Percentiles rank a stretch among this genome's conserved stretches.
Conservation (phyloP, 192 early-diverging fungal species). For the Mortierella alpina region DNA sequence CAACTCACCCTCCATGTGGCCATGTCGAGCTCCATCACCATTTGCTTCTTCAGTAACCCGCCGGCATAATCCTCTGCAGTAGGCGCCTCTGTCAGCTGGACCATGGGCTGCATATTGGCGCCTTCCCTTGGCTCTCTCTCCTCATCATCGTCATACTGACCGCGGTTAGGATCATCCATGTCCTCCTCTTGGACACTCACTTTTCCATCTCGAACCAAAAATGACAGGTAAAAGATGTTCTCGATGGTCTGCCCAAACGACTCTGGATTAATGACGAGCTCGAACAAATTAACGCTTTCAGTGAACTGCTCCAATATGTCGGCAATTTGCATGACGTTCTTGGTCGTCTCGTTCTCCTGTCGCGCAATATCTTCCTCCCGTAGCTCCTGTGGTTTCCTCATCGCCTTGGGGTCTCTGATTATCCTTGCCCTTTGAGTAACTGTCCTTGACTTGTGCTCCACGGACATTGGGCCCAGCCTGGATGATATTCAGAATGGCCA, state of each 20-base stretch:
- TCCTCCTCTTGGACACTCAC: slow-evolving; percentile 77
- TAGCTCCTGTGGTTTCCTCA: slow-evolving; percentile 59
- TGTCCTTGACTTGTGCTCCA: slow-evolving; percentile 65
- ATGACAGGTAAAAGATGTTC: slow-evolving; percentile 98
- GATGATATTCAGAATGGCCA: background rate
- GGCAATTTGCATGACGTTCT: slow-evolving; percentile 78
- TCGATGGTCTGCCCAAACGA: slow-evolving; percentile 95
- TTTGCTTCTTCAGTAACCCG: slow-evolving; percentile 80
- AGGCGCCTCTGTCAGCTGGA: slow-evolving; percentile 72
- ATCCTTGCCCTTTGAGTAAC: slow-evolving; percentile 30
- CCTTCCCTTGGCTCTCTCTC: slow-evolving; percentile 16
- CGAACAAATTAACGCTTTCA: slow-evolving; percentile 75
- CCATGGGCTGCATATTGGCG: slow-evolving; percentile 40
- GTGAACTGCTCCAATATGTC: slow-evolving; percentile 68
- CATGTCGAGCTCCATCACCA: slow-evolving; percentile 80
- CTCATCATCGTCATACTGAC: slow-evolving; percentile 27
- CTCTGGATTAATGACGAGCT: slow-evolving; percentile 89
- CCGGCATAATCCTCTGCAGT: slow-evolving; percentile 73
- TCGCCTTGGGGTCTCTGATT: slow-evolving; percentile 58
- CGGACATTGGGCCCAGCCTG: slow-evolving; percentile 77
- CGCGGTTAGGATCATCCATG: slow-evolving; percentile 64
- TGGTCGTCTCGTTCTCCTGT: slow-evolving; percentile 90
- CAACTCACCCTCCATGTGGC: slow-evolving; percentile 71
- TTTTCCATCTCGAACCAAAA: slow-evolving; percentile 88
- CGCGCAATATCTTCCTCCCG: slow-evolving; percentile 77